A percentile compares a stretch with the other conserved stretches of the same genome.
Conservation (phyloP, 192 early-diverging fungal species). For the Rhizophagus clarus region DNA sequence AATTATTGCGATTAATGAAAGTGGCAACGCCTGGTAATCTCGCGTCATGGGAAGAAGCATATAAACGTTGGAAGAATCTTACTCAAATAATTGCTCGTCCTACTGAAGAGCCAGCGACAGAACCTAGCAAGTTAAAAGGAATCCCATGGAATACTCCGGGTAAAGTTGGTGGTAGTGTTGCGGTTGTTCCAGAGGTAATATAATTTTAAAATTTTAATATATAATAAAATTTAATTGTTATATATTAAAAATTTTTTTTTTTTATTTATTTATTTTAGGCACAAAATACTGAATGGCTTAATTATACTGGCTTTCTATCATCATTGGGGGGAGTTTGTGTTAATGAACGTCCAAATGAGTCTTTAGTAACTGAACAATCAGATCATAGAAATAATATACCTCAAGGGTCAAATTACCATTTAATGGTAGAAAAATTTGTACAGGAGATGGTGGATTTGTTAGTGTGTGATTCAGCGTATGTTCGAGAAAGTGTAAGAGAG, state of each 20-base stretch:
- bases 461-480: constrained; percentile 70
- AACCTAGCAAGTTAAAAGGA: constrained; percentile 19
- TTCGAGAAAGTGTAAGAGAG: constrained; percentile 77
- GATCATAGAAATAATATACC: not conserved
- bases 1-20: constrained; percentile 64
- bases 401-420: constrained; percentile 40
- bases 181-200: not conserved
- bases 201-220: not conserved
- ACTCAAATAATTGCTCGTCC: constrained; percentile 42
- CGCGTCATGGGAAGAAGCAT: constrained; percentile 84
- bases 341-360: not conserved
- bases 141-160: not conserved
- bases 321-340: constrained; percentile 77
- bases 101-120: constrained; percentile 39
- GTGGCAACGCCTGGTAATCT: constrained; percentile 73
- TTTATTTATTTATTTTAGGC: not conserved
- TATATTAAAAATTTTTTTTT: not conserved
- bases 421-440: constrained; percentile 71
- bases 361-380: not conserved
- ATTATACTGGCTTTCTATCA: constrained; percentile 82
- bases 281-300: constrained; percentile 67
- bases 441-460: constrained; percentile 72
- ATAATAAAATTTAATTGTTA: not conserved
- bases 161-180: not conserved
- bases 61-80: constrained; percentile 70